phyloP scores from a whole-genome alignment of 2,329 filamentous ascomycete genomes.

The Arachnopeziza araneosa region DNA sequence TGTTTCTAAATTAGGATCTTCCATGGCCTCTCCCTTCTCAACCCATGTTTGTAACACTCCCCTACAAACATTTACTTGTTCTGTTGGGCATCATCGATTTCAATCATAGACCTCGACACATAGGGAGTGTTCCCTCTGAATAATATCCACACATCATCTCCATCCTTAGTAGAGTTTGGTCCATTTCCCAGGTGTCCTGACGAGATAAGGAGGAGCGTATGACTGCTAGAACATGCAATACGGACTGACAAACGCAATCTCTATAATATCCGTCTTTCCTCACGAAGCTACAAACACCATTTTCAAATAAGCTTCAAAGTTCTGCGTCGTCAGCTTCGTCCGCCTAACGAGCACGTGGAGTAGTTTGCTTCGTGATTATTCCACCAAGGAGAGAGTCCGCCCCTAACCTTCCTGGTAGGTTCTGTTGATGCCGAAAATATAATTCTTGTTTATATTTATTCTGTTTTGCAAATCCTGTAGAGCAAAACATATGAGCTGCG shows the following conservation, averaged over 20 bases:
- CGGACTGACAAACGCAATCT: neutral
- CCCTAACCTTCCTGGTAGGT: neutral
- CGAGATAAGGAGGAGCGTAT: neutral
- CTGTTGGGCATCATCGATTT: no score
- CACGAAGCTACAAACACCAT: neutral
- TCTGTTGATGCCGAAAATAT: neutral
- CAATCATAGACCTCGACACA: neutral
- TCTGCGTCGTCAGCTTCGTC: neutral
- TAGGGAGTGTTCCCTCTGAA: slow-evolving; percentile 3
- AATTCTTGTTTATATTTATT: neutral
- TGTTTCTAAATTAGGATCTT: no score
- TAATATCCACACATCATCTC: slow-evolving; percentile 4
- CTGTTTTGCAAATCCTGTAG: neutral
- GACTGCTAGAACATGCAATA: neutral
- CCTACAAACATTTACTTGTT: no score
- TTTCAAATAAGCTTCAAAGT: neutral
- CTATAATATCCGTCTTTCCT: neutral
- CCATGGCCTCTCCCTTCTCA: no score
- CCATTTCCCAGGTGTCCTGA: slow-evolving; percentile 2
- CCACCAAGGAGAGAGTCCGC: neutral
- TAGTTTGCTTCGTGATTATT: neutral
- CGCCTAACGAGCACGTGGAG: neutral
- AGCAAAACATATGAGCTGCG: neutral
- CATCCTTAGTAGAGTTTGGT: neutral
- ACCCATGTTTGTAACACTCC: no score